Evolutionary conservation across 2,329 filamentous ascomycete species (phyloP).

Genomic region (Stachybotrys echinatus): DNA sequence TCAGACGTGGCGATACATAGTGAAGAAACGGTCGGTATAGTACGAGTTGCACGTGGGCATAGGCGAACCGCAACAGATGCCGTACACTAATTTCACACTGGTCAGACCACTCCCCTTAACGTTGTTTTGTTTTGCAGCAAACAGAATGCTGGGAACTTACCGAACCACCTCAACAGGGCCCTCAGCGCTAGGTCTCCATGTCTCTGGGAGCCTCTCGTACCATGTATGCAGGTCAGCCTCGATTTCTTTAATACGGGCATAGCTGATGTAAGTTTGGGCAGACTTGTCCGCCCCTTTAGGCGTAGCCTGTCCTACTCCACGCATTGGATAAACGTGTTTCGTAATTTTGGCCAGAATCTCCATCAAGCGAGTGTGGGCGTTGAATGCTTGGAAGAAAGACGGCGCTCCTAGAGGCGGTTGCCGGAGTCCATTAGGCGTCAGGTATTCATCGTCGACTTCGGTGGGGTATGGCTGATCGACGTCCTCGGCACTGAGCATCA

Average conservation of each 20-base stretch:
- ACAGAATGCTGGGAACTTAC: constrained; percentile 40
- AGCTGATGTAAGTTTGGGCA: constrained; percentile 58
- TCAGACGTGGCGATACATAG: constrained; percentile 65
- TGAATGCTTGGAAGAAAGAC: constrained; percentile 60
- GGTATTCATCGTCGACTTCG: constrained; percentile 63
- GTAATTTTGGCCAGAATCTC: constrained; percentile 59
- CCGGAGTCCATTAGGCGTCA: constrained; percentile 52
- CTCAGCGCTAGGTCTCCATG: constrained; percentile 74
- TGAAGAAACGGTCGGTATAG: constrained; percentile 80
- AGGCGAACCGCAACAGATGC: constrained; percentile 72
- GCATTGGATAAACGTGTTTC: constrained; percentile 61
- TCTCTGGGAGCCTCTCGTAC: constrained; percentile 64
- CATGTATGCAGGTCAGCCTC: constrained; percentile 59
- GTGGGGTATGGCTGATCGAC: constrained; percentile 61
- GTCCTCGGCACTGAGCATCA: constrained; percentile 58
- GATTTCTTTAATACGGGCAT: constrained; percentile 57
- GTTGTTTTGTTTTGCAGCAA: background rate
- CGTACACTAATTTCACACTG: constrained; percentile 44
- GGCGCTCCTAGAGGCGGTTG: constrained; percentile 49
- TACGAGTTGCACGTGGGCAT: constrained; percentile 77
- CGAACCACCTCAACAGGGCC: constrained; percentile 69
- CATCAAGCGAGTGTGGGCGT: constrained; percentile 60
- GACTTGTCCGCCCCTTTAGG: constrained; percentile 35
- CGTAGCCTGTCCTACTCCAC: constrained; percentile 44
- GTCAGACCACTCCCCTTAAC: constrained; percentile 5